Percentiles rank a stretch among this genome's conserved stretches.
Conservation (phyloP, 1,284 basidiomycete species). For the Sporisorium reilianum region DNA sequence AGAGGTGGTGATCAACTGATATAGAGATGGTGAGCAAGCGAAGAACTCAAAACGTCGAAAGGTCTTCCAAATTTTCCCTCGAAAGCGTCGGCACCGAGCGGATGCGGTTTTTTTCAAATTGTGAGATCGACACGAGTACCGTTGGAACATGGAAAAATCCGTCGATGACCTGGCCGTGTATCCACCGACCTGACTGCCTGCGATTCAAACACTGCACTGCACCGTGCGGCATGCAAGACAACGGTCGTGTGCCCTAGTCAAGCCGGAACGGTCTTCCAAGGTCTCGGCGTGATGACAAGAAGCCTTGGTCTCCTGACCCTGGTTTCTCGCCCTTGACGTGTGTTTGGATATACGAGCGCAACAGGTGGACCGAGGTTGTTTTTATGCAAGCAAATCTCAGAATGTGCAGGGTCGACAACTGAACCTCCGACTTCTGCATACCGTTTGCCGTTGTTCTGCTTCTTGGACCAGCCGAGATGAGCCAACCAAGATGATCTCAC, state of each 20-base stretch:
- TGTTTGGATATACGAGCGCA: background rate
- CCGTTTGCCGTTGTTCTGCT: background rate
- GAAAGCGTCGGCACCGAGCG: slow-evolving; percentile 12
- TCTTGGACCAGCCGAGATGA: background rate
- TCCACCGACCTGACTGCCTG: too few relatives aligned
- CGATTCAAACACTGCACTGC: too few relatives aligned
- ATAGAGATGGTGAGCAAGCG: slow-evolving; percentile 1
- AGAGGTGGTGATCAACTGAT: background rate
- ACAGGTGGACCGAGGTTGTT: background rate
- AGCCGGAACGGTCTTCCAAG: background rate
- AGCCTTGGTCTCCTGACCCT: too few relatives aligned
- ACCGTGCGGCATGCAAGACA: too few relatives aligned
- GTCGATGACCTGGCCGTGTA: too few relatives aligned
- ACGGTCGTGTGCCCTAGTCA: too few relatives aligned
- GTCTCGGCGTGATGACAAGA: too few relatives aligned
- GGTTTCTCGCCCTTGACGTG: background rate
- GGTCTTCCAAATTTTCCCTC: slow-evolving; percentile 13
- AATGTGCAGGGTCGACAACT: too few relatives aligned
- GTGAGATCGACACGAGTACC: slow-evolving; percentile 14
- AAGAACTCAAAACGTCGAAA: background rate
- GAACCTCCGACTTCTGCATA: background rate
- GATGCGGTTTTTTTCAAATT: background rate
- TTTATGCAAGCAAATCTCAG: background rate
- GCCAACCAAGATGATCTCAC: background rate
- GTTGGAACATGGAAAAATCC: too few relatives aligned